Evolutionary conservation across 768 basidiomycete genomes (phyloP).

Genomic region (Harrya chromipes): DNA sequence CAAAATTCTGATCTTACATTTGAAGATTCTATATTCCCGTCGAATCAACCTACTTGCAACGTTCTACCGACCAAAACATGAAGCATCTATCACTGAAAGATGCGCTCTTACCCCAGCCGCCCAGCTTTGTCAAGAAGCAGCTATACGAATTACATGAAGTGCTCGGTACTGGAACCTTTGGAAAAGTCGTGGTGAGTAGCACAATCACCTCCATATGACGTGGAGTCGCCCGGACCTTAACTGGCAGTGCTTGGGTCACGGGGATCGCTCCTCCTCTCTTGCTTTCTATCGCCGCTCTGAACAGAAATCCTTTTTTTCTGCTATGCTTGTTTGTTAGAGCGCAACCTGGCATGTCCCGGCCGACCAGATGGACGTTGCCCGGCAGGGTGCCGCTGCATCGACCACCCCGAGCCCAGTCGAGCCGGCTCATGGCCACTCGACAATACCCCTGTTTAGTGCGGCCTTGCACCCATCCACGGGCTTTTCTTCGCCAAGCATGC

Average conservation of each 20-base stretch:
- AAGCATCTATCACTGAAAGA: conserved; percentile 46
- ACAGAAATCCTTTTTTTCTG: background rate
- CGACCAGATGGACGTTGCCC: conserved; percentile 53
- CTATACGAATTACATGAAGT: conserved; percentile 68
- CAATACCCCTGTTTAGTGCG: conserved; percentile 30
- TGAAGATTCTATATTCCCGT: background rate
- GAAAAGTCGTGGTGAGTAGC: conserved; percentile 75
- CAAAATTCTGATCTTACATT: background rate
- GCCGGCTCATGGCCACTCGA: conserved; percentile 16
- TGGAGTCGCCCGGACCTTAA: background rate
- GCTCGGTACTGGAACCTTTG: conserved; percentile 84
- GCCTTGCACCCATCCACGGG: conserved; percentile 20
- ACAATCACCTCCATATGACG: conserved; percentile 2
- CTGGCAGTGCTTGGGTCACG: background rate
- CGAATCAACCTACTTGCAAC: background rate
- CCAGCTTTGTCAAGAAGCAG: conserved; percentile 86
- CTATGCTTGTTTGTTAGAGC: conserved; percentile 37
- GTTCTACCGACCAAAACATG: conserved; percentile 14
- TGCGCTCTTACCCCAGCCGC: conserved; percentile 74
- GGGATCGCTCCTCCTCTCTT: conserved; percentile 2
- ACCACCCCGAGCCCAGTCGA: conserved; percentile 20
- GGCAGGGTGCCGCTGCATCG: conserved; percentile 53
- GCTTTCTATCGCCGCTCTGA: background rate
- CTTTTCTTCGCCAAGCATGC: conserved; percentile 23
- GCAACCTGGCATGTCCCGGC: conserved; percentile 77